Evolutionary conservation across 78 protist species (phyloP).

Genomic region (Parvularia atlantis): DNA sequence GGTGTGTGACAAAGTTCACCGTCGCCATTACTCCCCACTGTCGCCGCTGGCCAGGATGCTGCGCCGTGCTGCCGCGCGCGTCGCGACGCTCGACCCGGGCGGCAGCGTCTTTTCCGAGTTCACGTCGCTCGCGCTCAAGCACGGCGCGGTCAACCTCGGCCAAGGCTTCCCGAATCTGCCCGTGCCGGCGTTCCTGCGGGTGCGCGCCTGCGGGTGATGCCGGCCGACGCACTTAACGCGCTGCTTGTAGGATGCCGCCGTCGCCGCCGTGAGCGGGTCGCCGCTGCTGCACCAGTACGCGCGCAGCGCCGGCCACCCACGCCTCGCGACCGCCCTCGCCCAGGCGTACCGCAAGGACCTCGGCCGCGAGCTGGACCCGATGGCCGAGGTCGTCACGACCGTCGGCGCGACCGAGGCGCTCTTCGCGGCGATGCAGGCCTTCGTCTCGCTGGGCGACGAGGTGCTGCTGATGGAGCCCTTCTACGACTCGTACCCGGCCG

Average conservation of each 20-base stretch:
- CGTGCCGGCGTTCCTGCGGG: conserved; percentile 19
- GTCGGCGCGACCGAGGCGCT: conserved; percentile 57
- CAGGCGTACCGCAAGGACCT: not conserved
- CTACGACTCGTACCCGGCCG: conserved; percentile 56
- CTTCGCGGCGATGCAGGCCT: not conserved
- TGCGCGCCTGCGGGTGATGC: not conserved
- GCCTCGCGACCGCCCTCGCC: conserved; percentile 35
- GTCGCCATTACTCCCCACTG: too few species aligned
- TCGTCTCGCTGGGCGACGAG: conserved; percentile 68
- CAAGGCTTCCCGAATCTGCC: conserved; percentile 48
- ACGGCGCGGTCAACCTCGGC: conserved; percentile 40
- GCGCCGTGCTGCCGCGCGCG: too few species aligned
- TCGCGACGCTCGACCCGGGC: not conserved
- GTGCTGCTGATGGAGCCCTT: conserved; percentile 76
- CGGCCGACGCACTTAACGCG: not conserved
- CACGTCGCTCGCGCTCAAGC: conserved; percentile 18
- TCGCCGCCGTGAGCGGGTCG: not conserved
- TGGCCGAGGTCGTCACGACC: conserved; percentile 29
- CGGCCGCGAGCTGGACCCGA: conserved; percentile 14
- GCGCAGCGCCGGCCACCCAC: conserved; percentile 35
- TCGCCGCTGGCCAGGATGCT: too few species aligned
- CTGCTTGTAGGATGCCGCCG: not conserved
- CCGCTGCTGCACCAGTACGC: conserved; percentile 45
- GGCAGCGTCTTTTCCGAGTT: conserved; percentile 18
- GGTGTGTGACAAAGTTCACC: too few species aligned